phyloP scores from a whole-genome alignment of 2,329 filamentous ascomycete species.

The Calonectria pauciramosa region DNA sequence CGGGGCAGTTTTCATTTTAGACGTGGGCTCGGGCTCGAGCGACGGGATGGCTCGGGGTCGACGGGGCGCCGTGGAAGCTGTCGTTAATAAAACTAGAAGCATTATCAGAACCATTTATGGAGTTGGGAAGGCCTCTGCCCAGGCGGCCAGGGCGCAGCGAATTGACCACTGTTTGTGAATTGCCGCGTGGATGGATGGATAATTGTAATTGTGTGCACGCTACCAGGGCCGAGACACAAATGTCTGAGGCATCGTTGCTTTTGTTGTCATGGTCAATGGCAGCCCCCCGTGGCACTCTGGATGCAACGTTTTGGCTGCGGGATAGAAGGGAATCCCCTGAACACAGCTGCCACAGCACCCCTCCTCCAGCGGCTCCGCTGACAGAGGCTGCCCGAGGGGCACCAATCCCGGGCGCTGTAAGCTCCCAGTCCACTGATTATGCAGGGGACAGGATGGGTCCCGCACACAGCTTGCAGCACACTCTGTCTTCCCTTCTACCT shows the following conservation, averaged over 20 bases:
- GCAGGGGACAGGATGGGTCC: slow-evolving; percentile 23
- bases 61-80: not conserved
- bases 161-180: not conserved
- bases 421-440: slow-evolving; percentile 17
- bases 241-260: slow-evolving; percentile 2
- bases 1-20: slow-evolving; percentile 26
- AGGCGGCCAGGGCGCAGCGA: not conserved
- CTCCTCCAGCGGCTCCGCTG: slow-evolving; percentile 16
- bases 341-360: slow-evolving; percentile 4
- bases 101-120: slow-evolving; percentile 4
- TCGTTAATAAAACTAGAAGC: slow-evolving; percentile 2
- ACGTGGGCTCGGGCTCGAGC: slow-evolving; percentile 24
- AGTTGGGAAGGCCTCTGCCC: slow-evolving; percentile 1
- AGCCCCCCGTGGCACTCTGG: slow-evolving; percentile 2
- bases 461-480: slow-evolving; percentile 8
- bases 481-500: slow-evolving; percentile 17
- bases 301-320: slow-evolving; percentile 14
- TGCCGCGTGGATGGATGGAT: not conserved
- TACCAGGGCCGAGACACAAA: slow-evolving; percentile 5
- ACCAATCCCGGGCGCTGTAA: slow-evolving; percentile 14
- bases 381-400: not conserved
- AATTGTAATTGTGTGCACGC: not conserved
- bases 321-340: slow-evolving; percentile 10
- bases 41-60: slow-evolving; percentile 7
- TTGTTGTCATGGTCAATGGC: not conserved